phyloP scores from a whole-genome alignment of 805 yeast species.

The Candida peoriensis region DNA sequence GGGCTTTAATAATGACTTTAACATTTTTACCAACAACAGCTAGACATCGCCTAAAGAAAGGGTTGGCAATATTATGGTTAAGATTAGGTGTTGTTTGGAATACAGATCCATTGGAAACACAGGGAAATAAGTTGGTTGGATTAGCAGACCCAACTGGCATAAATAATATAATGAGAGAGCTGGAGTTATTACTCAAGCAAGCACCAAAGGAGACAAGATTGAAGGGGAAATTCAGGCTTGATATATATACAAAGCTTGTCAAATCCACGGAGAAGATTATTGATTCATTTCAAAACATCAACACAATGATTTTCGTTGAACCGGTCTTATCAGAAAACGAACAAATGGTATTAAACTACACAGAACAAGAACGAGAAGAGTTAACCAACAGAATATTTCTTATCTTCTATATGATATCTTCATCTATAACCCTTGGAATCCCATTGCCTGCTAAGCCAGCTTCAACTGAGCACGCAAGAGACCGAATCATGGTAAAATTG shows the following conservation, averaged over 20 bases:
- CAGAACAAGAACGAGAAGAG: conserved; percentile 57
- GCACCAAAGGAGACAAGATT: conserved; percentile 74
- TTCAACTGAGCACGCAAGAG: conserved; percentile 69
- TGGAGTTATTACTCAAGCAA: conserved; percentile 55
- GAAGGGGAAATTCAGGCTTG: conserved; percentile 64
- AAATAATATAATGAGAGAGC: conserved; percentile 52
- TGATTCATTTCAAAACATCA: conserved; percentile 72
- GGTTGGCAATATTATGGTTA: conserved; percentile 68
- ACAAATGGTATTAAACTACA: conserved; percentile 46
- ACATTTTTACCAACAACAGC: conserved; percentile 73
- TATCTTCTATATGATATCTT: conserved; percentile 72
- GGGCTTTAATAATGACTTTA: conserved; percentile 71
- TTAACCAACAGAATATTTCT: conserved; percentile 68
- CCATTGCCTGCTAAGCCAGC: conserved; percentile 79
- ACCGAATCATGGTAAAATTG: conserved; percentile 59
- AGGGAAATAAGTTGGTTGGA: conserved; percentile 22
- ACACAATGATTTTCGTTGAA: conserved; percentile 61
- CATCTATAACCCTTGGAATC: conserved; percentile 68
- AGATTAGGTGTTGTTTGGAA: conserved; percentile 80
- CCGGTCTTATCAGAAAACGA: conserved; percentile 50
- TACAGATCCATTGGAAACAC: conserved; percentile 57
- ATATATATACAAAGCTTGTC: conserved; percentile 45
- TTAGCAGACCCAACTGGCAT: conserved; percentile 32
- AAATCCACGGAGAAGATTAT: conserved; percentile 57
- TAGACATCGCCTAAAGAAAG: conserved; percentile 57